phyloP scores from a whole-genome alignment of 2,329 filamentous ascomycete genomes.

The Coleophoma crateriformis region DNA sequence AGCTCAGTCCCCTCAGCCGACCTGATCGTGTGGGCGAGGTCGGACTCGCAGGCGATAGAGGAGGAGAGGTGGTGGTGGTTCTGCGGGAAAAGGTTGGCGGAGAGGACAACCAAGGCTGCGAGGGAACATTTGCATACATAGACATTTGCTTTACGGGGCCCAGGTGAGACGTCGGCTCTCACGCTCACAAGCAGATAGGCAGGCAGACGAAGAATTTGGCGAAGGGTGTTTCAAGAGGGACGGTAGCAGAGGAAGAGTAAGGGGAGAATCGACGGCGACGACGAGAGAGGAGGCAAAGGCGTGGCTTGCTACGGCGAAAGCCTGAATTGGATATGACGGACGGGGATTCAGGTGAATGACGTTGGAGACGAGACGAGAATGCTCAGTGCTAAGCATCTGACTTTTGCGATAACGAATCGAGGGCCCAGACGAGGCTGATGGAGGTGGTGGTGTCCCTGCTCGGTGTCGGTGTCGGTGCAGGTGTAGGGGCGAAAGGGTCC shows the following conservation, averaged over 20 bases:
- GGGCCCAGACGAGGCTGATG: background rate
- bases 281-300: background rate
- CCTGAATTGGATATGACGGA: background rate
- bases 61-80: conserved; percentile 11
- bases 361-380: background rate
- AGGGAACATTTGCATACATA: conserved; percentile 22
- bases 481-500: background rate
- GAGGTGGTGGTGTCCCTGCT: background rate
- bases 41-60: conserved; percentile 13
- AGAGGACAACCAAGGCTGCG: conserved; percentile 13
- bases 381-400: background rate
- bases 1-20: conserved; percentile 63
- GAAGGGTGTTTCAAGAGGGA: background rate
- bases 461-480: background rate
- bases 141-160: background rate
- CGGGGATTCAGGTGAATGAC: background rate
- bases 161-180: too few species aligned
- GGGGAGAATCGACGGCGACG: too few species aligned
- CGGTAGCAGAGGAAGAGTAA: too few species aligned
- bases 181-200: too few species aligned
- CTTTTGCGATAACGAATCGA: background rate
- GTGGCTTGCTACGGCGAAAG: background rate
- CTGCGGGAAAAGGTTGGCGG: conserved; percentile 14
- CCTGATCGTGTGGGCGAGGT: conserved; percentile 20
- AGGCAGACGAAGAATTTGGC: background rate